phyloP scores from a whole-genome alignment of 371 early-diverging fungal genomes.

The Synchytrium microbalum region DNA sequence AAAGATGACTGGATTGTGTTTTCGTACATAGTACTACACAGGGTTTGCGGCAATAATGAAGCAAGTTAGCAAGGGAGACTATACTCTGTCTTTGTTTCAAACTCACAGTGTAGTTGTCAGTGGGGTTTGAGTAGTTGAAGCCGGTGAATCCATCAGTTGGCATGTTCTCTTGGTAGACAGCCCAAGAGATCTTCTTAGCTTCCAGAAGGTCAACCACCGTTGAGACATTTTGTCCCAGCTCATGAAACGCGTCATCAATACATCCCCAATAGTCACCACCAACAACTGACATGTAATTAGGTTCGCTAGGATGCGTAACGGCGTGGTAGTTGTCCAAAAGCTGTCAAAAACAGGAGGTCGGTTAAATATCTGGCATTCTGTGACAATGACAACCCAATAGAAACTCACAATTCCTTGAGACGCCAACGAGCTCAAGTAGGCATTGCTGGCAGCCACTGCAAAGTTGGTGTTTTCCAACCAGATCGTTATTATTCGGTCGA shows the following conservation, averaged over 20 bases:
- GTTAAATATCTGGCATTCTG: too few relatives aligned
- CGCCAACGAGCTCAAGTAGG: too few relatives aligned
- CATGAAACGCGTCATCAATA: neutral
- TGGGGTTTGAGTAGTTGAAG: slow-evolving; percentile 19
- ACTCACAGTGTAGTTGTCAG: too few relatives aligned
- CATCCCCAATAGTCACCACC: neutral
- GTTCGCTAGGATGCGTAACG: slow-evolving; percentile 9
- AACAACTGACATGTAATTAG: neutral
- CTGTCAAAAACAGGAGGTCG: too few relatives aligned
- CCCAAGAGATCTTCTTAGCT: neutral
- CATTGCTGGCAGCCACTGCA: too few relatives aligned
- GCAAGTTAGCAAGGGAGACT: too few relatives aligned
- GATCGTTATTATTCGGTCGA: neutral
- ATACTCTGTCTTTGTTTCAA: too few relatives aligned
- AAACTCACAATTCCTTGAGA: too few relatives aligned
- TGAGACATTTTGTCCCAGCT: neutral
- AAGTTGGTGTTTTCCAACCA: neutral
- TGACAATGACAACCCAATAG: too few relatives aligned
- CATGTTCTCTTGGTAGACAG: neutral
- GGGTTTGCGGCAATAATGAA: too few relatives aligned
- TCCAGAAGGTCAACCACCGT: neutral
- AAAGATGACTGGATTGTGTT: slow-evolving; percentile 16
- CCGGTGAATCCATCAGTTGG: slow-evolving; percentile 25
- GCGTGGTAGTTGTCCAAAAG: slow-evolving; percentile 40
- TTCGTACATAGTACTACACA: slow-evolving; percentile 27